These are phyloP conservation scores for Termitomyces titanicus DNA, from an alignment of 768 basidiomycete genomes.

Conservation along the genomic window DNA sequence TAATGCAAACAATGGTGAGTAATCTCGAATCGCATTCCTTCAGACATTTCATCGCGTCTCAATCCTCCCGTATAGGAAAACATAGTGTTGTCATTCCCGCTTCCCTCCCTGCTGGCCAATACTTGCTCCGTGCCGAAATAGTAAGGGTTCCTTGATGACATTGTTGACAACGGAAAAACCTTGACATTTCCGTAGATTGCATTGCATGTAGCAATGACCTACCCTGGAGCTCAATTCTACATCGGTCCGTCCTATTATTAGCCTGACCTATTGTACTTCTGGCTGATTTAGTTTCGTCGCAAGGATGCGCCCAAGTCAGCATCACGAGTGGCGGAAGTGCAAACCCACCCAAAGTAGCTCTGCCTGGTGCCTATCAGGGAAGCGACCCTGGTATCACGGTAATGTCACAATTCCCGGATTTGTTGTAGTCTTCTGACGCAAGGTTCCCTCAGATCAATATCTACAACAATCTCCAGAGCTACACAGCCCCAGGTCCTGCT, in stretches of 20 bases:
- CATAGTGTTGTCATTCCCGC: slow-evolving; percentile 35
- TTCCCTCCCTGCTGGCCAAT: slow-evolving; percentile 46
- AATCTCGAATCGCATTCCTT: not conserved
- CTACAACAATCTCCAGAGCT: slow-evolving; percentile 53
- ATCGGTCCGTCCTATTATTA: slow-evolving; percentile 26
- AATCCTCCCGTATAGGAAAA: slow-evolving; percentile 21
- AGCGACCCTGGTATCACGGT: slow-evolving; percentile 51
- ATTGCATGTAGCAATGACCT: slow-evolving; percentile 35
- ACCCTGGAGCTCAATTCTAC: slow-evolving; percentile 50
- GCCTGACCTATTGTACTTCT: not conserved
- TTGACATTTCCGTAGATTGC: slow-evolving; percentile 19
- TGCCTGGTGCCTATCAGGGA: slow-evolving; percentile 44
- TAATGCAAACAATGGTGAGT: slow-evolving; percentile 37
- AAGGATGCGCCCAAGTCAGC: slow-evolving; percentile 47
- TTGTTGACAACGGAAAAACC: not conserved
- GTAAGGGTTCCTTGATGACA: slow-evolving; percentile 22
- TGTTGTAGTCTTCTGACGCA: not conserved
- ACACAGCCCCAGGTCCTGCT: slow-evolving; percentile 37
- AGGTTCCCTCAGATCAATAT: slow-evolving; percentile 36
- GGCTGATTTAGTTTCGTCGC: not conserved
- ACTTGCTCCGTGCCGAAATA: slow-evolving; percentile 47
- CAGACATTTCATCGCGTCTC: not conserved
- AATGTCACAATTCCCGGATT: not conserved
- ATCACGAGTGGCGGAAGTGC: slow-evolving; percentile 43
- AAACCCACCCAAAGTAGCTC: slow-evolving; percentile 42